These are phyloP conservation scores for Tylopilus cervinicoccineus DNA, from an alignment of 768 basidiomycete genomes.

Conservation along the genomic window DNA sequence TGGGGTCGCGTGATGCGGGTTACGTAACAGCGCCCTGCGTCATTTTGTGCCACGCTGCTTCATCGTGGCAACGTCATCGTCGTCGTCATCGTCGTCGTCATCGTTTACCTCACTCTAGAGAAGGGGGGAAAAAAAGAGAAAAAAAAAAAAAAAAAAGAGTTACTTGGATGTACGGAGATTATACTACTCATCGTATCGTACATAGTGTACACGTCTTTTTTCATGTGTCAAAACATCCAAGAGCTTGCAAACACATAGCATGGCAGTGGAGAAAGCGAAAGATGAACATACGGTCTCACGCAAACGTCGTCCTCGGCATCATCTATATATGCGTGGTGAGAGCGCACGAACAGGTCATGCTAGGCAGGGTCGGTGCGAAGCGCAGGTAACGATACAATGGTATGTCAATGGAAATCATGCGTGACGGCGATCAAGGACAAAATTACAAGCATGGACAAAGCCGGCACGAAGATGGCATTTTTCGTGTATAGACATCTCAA, in stretches of 20 bases:
- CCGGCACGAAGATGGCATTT: constrained; percentile 16
- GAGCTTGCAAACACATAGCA: constrained; percentile 17
- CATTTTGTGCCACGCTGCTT: constrained; percentile 6
- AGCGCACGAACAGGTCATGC: constrained; percentile 3
- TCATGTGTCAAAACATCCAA: constrained; percentile 12
- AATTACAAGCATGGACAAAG: constrained; percentile 17
- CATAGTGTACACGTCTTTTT: constrained; percentile 23
- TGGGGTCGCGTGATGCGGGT: not conserved
- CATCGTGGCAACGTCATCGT: not conserved
- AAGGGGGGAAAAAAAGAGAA: no score
- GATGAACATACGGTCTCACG: constrained; percentile 17
- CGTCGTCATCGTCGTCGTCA: constrained; percentile 1
- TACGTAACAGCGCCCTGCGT: not conserved
- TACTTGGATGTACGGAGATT: constrained; percentile 19
- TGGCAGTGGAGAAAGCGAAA: constrained; percentile 16
- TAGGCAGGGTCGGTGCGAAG: constrained; percentile 1
- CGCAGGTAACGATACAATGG: constrained; percentile 11
- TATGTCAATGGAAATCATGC: constrained; percentile 8
- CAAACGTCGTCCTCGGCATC: constrained; percentile 17
- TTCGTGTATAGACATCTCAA: constrained; percentile 20
- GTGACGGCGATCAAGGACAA: constrained; percentile 8
- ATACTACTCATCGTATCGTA: constrained; percentile 25
- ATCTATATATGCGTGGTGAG: constrained; percentile 17
- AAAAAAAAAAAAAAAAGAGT: not conserved
- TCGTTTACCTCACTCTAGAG: constrained; percentile 6